phyloP scores from a whole-genome alignment of 176 grass and related monocot species.

The Oryza meridionalis region DNA sequence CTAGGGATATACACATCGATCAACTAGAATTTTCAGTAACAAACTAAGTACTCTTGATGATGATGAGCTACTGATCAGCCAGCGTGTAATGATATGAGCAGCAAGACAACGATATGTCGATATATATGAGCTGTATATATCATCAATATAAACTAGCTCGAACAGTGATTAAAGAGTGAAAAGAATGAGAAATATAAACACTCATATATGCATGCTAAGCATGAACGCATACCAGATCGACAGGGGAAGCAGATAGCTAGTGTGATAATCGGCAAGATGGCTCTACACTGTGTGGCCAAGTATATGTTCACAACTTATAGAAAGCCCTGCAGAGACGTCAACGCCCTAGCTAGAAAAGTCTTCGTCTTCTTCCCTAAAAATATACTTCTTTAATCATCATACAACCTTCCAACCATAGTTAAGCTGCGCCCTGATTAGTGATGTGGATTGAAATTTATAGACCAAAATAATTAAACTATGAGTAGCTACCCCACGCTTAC shows the following conservation, averaged over 20 bases:
- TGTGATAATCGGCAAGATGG: not conserved
- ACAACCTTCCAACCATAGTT: not conserved
- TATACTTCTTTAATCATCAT: not conserved
- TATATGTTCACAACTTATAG: not conserved
- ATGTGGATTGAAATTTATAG: not conserved
- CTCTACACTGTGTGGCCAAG: not conserved
- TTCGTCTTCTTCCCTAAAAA: not conserved
- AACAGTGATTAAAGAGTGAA: not conserved
- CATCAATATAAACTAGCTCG: not conserved
- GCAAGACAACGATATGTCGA: too few relatives aligned
- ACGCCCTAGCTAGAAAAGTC: not conserved
- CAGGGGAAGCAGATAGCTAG: not conserved
- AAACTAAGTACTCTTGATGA: too few relatives aligned
- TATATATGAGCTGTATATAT: not conserved
- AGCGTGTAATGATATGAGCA: too few relatives aligned
- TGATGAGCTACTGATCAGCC: too few relatives aligned
- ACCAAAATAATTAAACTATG: not conserved
- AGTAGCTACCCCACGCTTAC: too few relatives aligned
- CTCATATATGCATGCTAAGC: too few relatives aligned
- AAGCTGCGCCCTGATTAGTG: too few relatives aligned
- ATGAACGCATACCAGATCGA: not conserved
- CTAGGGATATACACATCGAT: too few relatives aligned
- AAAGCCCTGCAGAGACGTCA: not conserved
- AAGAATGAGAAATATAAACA: not conserved
- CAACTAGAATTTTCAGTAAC: too few relatives aligned